These are phyloP conservation scores for Davidsoniella virescens DNA, from an alignment of 2,329 filamentous ascomycete species.

Conservation along the genomic window DNA sequence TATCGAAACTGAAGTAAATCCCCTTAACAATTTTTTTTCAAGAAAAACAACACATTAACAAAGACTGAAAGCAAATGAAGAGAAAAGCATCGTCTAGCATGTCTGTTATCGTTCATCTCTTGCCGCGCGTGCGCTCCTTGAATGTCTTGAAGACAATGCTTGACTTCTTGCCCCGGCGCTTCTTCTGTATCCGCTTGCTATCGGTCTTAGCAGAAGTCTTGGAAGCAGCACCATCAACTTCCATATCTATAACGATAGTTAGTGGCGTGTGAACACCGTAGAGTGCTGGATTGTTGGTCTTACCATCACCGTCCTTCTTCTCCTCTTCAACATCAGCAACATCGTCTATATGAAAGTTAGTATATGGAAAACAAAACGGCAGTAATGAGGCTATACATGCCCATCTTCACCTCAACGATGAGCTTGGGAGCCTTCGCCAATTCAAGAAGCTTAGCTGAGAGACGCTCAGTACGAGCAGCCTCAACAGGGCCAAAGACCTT, in stretches of 20 bases:
- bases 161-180: conserved; percentile 38
- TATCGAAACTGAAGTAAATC: not conserved
- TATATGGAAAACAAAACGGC: not conserved
- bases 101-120: conserved; percentile 1
- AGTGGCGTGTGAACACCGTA: not conserved
- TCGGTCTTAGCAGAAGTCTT: conserved; percentile 24
- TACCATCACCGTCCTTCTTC: conserved; percentile 8
- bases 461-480: conserved; percentile 60
- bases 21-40: too few relatives aligned
- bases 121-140: conserved; percentile 23
- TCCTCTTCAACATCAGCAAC: conserved; percentile 5
- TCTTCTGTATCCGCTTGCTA: conserved; percentile 38
- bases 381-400: conserved; percentile 14
- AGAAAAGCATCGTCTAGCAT: not conserved
- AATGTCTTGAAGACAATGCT: conserved; percentile 46
- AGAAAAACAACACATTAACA: not conserved
- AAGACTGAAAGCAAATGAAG: not conserved
- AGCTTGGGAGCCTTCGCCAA: conserved; percentile 63
- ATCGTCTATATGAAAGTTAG: conserved; percentile 7
- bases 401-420: conserved; percentile 33
- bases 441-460: conserved; percentile 74
- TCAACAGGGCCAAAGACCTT: conserved; percentile 75
- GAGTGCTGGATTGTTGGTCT: not conserved
- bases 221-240: conserved; percentile 30
- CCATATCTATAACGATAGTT: conserved; percentile 30